Evolutionary conservation across 371 early-diverging fungal species (phyloP), one percentile per base, ranked within the genome.

Genomic region (Choanephora cucurbitarum): DNA sequence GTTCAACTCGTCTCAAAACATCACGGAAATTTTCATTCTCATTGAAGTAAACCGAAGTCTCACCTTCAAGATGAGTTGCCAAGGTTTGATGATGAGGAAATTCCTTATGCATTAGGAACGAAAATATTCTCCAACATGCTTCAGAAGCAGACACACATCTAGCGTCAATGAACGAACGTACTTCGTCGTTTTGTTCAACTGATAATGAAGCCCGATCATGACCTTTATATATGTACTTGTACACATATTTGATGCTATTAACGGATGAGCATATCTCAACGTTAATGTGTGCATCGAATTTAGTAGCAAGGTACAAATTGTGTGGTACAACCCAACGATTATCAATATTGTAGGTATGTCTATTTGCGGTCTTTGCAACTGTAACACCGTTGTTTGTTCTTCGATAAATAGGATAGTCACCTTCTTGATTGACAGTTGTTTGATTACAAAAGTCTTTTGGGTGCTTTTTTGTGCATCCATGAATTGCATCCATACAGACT

Each of bases 261-360:
- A 64, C 34, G 0, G 62, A 48, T 1, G 45, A 9, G 39, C 73
- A 73, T 14, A 70, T 58, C 43, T 73, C 70, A 0, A 73, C 69
- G 46, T 77, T 72, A 17, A 72, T 70, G 44, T 73, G 70, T 0
- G 68, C 55, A 40, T 64, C 39, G 41, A 59, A 72, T 45, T 66
- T 69, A 0, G 66, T 52, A 18, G 17, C 6, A 37, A 72, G 55
- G 15, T 55, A 72, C 0, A 39, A 54, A 37, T 66, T 72, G 19
- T 72, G 44, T 0, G 62, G 69, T 2, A 68, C 63, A 18, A 64
- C 45, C 58, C 56, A 66, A 10, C 55, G 8, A 42, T 72, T 68
- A 52, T 68, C 57, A 13, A 64, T 43, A 50, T 28, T 28, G 28
- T 28, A 28, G 7, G 28, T 28, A 7, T 28, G 28, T 28, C 28